Conservation (phyloP, 306 rosid genomes). For the Pyrus betulifolia region DNA sequence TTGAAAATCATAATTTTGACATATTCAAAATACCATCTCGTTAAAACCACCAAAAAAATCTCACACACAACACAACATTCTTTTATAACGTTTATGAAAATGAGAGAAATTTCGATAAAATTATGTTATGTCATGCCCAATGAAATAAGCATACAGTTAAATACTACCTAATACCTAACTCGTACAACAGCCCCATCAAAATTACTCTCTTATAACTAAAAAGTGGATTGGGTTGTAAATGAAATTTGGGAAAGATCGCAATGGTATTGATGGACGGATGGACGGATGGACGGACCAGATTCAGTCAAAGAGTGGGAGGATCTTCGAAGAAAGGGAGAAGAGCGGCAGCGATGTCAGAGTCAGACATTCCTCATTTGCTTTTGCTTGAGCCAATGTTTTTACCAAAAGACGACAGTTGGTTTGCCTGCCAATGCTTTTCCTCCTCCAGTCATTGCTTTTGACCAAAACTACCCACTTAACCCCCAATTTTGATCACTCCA, state of each 20-base stretch:
- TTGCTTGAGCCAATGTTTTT: slow-evolving; percentile 29
- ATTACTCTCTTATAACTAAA: background rate
- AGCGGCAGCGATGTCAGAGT: slow-evolving; percentile 45
- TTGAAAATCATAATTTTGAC: too few relatives aligned
- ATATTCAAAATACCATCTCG: too few relatives aligned
- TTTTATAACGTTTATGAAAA: too few relatives aligned
- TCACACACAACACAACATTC: too few relatives aligned
- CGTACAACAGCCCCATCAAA: too few relatives aligned
- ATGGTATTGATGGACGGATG: background rate
- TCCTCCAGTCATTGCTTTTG: slow-evolving; percentile 26
- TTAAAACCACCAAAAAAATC: too few relatives aligned
- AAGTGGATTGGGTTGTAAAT: background rate
- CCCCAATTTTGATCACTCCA: background rate
- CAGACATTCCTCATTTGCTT: slow-evolving; percentile 45
- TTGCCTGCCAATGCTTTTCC: slow-evolving; percentile 5
- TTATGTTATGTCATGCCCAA: too few relatives aligned
- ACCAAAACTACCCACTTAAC: slow-evolving; percentile 4
- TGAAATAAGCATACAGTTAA: too few relatives aligned
- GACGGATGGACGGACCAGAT: slow-evolving; percentile 31
- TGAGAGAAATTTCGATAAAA: too few relatives aligned
- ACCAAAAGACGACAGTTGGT: slow-evolving; percentile 27
- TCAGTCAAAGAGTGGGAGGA: slow-evolving; percentile 50
- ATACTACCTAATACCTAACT: too few relatives aligned
- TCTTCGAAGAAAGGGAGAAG: slow-evolving; percentile 24
- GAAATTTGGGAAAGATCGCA: background rate